Evolutionary conservation across 805 yeast genomes (phyloP).

Genomic region (Spathaspora girioi): DNA sequence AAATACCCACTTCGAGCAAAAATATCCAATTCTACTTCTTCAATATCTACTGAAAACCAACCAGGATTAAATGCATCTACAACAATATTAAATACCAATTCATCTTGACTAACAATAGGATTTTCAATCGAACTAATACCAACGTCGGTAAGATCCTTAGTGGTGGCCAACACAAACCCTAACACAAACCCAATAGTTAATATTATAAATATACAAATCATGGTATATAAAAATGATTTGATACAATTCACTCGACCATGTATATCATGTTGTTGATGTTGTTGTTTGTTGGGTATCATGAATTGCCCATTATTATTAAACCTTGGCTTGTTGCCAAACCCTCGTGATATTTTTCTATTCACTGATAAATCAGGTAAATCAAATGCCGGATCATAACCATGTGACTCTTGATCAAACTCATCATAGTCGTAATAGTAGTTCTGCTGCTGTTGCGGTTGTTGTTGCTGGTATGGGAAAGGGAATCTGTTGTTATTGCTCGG

Average conservation of each 20-base stretch:
- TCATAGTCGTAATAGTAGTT: slow-evolving; percentile 35
- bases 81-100: slow-evolving; percentile 72
- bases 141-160: slow-evolving; percentile 74
- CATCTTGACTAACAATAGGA: slow-evolving; percentile 78
- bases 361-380: slow-evolving; percentile 8
- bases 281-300: slow-evolving; percentile 27
- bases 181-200: slow-evolving; percentile 69
- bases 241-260: slow-evolving; percentile 16
- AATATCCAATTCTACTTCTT: slow-evolving; percentile 71
- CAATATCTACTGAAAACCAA: slow-evolving; percentile 60
- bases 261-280: slow-evolving; percentile 17
- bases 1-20: slow-evolving; percentile 71
- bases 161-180: slow-evolving; percentile 83
- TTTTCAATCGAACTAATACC: slow-evolving; percentile 60
- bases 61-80: slow-evolving; percentile 89
- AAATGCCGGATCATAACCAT: slow-evolving; percentile 8
- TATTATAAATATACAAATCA: slow-evolving; percentile 45
- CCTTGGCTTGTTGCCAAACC: slow-evolving; percentile 5
- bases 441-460: slow-evolving; percentile 11
- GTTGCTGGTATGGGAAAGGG: slow-evolving; percentile 30
- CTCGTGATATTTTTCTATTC: slow-evolving; percentile 9
- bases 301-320: slow-evolving; percentile 13
- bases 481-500: slow-evolving; percentile 19
- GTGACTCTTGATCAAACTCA: slow-evolving; percentile 35
- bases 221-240: slow-evolving; percentile 39